phyloP scores from a whole-genome alignment of 768 basidiomycete species.

The Psilocybe cyanescens region DNA sequence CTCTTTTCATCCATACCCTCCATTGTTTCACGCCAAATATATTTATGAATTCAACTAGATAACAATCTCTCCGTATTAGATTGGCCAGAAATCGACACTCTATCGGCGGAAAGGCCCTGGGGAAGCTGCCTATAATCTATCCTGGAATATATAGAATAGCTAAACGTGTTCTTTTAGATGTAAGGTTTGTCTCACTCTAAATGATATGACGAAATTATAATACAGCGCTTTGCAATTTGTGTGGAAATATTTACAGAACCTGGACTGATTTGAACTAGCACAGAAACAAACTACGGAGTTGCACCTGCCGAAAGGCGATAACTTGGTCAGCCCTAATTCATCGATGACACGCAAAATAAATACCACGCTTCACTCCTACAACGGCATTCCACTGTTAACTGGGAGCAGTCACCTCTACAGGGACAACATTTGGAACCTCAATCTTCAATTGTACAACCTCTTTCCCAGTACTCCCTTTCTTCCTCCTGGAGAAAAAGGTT shows the following conservation, averaged over 20 bases:
- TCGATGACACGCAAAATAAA: no score
- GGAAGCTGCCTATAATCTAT: slow-evolving; percentile 8
- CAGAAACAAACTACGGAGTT: no score
- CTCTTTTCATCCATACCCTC: slow-evolving; percentile 7
- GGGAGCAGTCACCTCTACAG: slow-evolving; percentile 28
- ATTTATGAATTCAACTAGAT: background rate
- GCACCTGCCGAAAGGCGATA: no score
- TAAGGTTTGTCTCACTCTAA: background rate
- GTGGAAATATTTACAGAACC: no score
- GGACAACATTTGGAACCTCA: slow-evolving; percentile 24
- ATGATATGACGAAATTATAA: background rate
- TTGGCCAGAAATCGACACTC: slow-evolving; percentile 9
- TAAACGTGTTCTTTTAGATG: background rate
- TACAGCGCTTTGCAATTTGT: no score
- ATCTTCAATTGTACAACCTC: background rate
- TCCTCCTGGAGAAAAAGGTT: slow-evolving; percentile 26
- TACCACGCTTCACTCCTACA: no score
- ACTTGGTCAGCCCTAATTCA: no score
- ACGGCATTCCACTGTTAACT: slow-evolving; percentile 1
- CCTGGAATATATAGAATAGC: slow-evolving; percentile 4
- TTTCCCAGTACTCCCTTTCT: slow-evolving; percentile 2
- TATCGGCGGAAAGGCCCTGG: background rate
- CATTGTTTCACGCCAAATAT: background rate
- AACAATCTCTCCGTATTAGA: background rate
- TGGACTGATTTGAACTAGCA: no score